Evolutionary conservation across 805 yeast genomes (phyloP), one percentile per base, ranked within the genome.

Genomic region (Peterozyma xylosa): DNA sequence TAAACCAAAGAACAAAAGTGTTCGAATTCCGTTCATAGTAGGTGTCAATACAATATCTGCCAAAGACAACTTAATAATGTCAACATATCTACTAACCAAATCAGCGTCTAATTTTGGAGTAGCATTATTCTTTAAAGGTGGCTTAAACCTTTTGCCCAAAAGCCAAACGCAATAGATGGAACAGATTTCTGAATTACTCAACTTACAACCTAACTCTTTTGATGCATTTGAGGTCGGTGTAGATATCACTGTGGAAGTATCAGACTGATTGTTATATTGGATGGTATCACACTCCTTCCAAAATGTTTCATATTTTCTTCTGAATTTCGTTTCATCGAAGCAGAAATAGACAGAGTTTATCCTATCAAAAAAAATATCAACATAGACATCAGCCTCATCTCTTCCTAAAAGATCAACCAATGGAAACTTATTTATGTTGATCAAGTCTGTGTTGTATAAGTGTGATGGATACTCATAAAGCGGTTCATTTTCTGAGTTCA

Each of bases 81-180:
- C 70, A 35, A 72, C 59, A 42, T 64, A 63, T 40, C 64, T 55
- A 5, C 56, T 55, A 11, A 56, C 59, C 46, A 55, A 44, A 9
- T 51, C 61, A 34, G 59, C 57, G 30, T 52, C 53, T 33, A 63
- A 47, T 15, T 49, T 51, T 45, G 0, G 58, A 43, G 33, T 52
- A 45, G 21, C 37, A 21, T 2, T 60, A 55, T n/a, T 52, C 49
- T 6, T 60, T 58, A 40, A 50, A 46, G 13, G 63, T 53, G 46
- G 47, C 57, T 37, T 53, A 41, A 58, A 66, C 33, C 67, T 46
- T 35, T 63, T 52, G 6, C 69, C 72, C 15, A 70, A 50, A 16
- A 68, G 60, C 73, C 73, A 73, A 11, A 73, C 70, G 52, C 72
- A 59, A 50, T 72, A 74, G 10, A 74, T 66, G 38, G 71, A 64